Evolutionary conservation across 2,329 filamentous ascomycete genomes (phyloP).

Genomic region (Colletotrichum sp.): DNA sequence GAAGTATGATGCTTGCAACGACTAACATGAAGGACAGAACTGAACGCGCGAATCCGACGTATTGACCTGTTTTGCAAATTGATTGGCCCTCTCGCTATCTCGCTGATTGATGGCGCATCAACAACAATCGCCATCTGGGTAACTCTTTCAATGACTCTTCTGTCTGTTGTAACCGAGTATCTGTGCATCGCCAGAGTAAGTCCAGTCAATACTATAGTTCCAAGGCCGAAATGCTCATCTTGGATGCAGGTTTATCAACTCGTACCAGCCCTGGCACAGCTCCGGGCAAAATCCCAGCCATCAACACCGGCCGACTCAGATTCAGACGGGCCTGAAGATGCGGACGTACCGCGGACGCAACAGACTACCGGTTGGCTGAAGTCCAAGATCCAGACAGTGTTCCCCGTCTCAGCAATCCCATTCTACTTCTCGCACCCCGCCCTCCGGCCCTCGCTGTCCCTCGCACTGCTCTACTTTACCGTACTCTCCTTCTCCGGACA

Average conservation of each 20-base stretch:
- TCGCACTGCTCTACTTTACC: slow-evolving; percentile 66
- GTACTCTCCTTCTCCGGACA: slow-evolving; percentile 64
- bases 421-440: slow-evolving; percentile 60
- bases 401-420: slow-evolving; percentile 27
- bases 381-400: background rate
- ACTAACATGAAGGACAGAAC: slow-evolving; percentile 16
- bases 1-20: fast-evolving
- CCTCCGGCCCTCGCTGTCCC: slow-evolving; percentile 65
- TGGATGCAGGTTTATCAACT: slow-evolving; percentile 27
- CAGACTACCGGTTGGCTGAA: background rate
- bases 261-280: slow-evolving; percentile 14
- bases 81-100: slow-evolving; percentile 55
- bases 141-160: slow-evolving; percentile 50
- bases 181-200: slow-evolving; percentile 50
- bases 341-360: background rate
- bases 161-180: slow-evolving; percentile 54
- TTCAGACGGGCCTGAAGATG: background rate
- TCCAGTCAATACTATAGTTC: fast-evolving
- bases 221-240: background rate
- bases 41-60: slow-evolving; percentile 61
- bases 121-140: slow-evolving; percentile 49
- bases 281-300: background rate
- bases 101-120: slow-evolving; percentile 51
- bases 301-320: background rate
- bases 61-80: slow-evolving; percentile 66